Evolutionary conservation across 164 flowering plant genomes (phyloP), one percentile per base, ranked within the genome.

Genomic region (Chloranthus sessilifolius): DNA sequence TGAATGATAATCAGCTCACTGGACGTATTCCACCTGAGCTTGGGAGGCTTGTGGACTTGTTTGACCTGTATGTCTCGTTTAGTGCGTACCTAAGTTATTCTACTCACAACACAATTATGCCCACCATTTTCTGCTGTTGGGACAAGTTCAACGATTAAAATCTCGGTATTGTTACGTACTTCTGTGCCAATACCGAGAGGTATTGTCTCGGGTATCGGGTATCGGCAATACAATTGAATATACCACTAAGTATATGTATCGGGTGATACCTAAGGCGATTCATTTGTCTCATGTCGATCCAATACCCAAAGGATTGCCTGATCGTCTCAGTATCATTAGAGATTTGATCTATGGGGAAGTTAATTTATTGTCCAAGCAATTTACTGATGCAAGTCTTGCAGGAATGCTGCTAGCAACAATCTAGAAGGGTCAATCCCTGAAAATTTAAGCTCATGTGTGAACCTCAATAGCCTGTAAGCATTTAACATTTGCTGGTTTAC

Each of bases 1-100:
- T 90, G 73, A 87, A 80, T 66, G 85, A 90, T 56, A 85, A 94
- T 69, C 71, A 68, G 29, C 82, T 94, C 20, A 67, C 70, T 23
- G 97, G 99, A n/a, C 69, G 34, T 54, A 81, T 94, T 54, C 99
- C 99, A 25, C 73, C 92, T 26, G 95, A 85, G 62, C 87, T 94
- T 35, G 97, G 99, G 64, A 80, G 81, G 73, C 94, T 94, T 15
- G 78, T 87, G 0, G 90, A 89, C 38, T 70, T 94, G 61, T 94
- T 79, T 75, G 96, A 89, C 58, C 70, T 94, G 99, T 94, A 80
- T 1, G 88, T 73, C 28, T 24, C 53, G 3, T 16, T 42, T 50
- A 23, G 22, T 16, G 10, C 21, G 20, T 7, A 3, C 12, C 1
- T 2, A 16, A 1, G 21, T 24, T 21, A 1, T 33, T 41, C 24